Percentiles rank a stretch among this genome's conserved stretches.
These are phyloP conservation scores for Suillus americanus DNA, from an alignment of 768 basidiomycete species.

Conservation along the genomic window DNA sequence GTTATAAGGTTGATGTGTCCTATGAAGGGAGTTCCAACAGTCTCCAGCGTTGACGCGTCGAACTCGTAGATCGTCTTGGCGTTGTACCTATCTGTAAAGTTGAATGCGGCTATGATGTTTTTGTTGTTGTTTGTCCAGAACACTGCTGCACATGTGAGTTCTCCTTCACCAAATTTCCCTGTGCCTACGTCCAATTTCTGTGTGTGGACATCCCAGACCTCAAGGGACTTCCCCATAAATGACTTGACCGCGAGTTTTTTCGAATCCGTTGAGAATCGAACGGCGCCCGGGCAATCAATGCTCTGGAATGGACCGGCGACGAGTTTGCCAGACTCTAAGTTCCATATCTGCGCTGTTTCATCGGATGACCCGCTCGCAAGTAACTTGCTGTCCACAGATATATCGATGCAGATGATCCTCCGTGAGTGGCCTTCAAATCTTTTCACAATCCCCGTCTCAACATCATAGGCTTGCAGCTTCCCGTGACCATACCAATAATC, in stretches of 20 bases:
- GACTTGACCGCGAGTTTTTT: background rate
- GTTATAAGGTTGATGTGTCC: background rate
- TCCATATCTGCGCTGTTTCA: background rate
- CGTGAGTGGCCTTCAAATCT: background rate
- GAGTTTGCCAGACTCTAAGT: background rate
- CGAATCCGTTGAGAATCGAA: background rate
- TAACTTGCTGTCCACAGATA: background rate
- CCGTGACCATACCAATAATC: too few relatives aligned
- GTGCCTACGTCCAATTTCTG: background rate
- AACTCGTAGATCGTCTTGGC: background rate
- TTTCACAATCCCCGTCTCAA: background rate
- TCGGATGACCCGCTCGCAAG: background rate
- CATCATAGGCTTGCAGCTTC: background rate
- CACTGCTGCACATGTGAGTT: background rate
- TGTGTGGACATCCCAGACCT: background rate
- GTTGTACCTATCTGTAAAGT: too few relatives aligned
- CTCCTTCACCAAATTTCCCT: background rate
- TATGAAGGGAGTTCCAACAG: background rate
- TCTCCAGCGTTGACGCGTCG: background rate
- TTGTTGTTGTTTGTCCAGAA: background rate
- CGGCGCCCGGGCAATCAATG: background rate
- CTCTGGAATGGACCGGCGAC: background rate
- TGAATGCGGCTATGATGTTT: background rate
- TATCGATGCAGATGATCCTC: background rate
- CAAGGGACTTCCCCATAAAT: background rate